Conservation (phyloP, 306 rosid species). For the Carpinus viminea region DNA sequence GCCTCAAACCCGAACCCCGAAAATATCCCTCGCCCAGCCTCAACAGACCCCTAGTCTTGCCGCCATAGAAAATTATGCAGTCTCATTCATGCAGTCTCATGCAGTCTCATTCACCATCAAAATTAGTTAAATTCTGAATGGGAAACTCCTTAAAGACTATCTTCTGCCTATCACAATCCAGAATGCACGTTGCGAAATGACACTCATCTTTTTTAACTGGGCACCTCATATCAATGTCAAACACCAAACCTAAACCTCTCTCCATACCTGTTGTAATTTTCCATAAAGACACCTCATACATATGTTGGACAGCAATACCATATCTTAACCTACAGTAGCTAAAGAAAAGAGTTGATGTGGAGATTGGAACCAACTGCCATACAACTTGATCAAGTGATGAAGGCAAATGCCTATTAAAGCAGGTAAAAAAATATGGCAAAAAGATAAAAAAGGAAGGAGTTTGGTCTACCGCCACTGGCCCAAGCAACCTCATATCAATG, state of each 20-base stretch:
- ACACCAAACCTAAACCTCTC: neutral
- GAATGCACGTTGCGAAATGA: neutral
- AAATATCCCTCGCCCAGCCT: no score
- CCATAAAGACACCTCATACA: neutral
- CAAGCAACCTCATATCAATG: neutral
- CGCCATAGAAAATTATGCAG: no score
- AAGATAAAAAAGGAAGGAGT: no score
- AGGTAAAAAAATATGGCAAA: neutral
- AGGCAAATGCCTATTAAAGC: neutral
- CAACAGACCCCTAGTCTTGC: no score
- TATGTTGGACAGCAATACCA: neutral
- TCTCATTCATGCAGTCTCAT: no score
- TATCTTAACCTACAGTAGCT: neutral
- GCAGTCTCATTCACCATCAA: slow-evolving; percentile 6
- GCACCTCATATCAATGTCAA: neutral
- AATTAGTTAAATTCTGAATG: neutral
- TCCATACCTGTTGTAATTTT: neutral
- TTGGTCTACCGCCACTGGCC: neutral
- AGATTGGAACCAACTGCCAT: neutral
- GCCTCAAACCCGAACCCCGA: no score
- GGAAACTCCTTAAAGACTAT: neutral
- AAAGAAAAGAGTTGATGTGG: neutral
- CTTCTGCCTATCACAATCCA: neutral
- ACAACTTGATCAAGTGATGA: neutral
- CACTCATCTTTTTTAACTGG: neutral